Base-by-base conservation (phyloP, 495 filamentous ascomycete genomes). In the Penicillium tannophilum region DNA sequence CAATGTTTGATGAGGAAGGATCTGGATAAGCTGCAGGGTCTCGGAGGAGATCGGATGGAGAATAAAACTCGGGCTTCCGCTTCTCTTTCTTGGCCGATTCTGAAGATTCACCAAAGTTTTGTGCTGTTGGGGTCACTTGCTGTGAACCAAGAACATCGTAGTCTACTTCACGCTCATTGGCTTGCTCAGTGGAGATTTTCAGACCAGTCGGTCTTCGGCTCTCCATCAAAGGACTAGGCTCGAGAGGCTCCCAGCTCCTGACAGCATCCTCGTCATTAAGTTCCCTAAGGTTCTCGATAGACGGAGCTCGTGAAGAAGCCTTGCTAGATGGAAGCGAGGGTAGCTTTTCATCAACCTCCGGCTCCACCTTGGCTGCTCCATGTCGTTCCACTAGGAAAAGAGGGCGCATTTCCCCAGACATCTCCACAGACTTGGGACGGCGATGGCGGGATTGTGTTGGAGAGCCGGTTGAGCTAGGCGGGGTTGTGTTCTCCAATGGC, bases 271-370 rank as follows among this genome's bases (percentile, higher is more conserved):
- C 66, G 41, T 77, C 69, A 4, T 64, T 55, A 0, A 72, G 58
- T 8, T 59, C 56, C 10, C 64, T 68, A 0, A 80, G 65, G 44
- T 82, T 70, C 52, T 82, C 79, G 1, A 76, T 58, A 4, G 79
- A 82, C 0, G 74, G 72, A 28, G 66, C 71, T 19, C 73, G 65
- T 6, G 79, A 83, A 0, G 78, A 77, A 7, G 68, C 72, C 53
- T 76, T 77, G 66, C 79, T 83, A 10, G 79, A 80, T 49, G 80
- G 80, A 14, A 83, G 68, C 3, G 81, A 80, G 48, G 79, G 80
- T 19, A 81, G 65, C 2, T 63, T 60, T 44, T 80, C 79, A 17
- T 74, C 74, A 6, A 54, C 33, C 41, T 72, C 66, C 8, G 63
- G 47, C 14, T 81, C 76, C n/a, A 58, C 49, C 65, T 82, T 79